Base-by-base conservation (phyloP, 1,284 basidiomycete genomes). In the Papiliotrema laurentii region DNA sequence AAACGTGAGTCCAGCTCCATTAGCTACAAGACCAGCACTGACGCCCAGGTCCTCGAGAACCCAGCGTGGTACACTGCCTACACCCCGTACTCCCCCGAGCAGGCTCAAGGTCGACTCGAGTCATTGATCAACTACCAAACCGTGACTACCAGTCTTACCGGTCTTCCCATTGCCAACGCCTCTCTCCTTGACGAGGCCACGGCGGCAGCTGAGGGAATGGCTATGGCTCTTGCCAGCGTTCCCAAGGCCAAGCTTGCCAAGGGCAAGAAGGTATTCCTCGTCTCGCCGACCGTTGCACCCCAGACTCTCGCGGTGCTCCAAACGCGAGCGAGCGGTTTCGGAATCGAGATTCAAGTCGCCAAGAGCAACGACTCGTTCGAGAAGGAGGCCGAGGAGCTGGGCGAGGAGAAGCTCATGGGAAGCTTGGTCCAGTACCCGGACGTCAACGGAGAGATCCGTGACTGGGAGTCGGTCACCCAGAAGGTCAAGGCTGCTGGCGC, bases 11-110 rank as follows among this genome's bases (percentile, higher is more conserved):
- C 13, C 2, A 14, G 21, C 4, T 37, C 16, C 7, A 14, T 25
- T 53, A 13, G 44, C 25, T 22, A 27, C 4, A 11, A 31, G 10
- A n/a, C 2, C 46, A 28, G 9, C 16, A 18, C 26, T 37, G 21
- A 21, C 22, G 9, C 26, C 14, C 55, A 92, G 89, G 77, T 94
- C 55, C 85, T 91, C 77, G 93, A 98, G 75, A 97, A 96, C 71
- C 94, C 93, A 22, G 89, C 86, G 10, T 98, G 94, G 94, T 97
- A 97, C 75, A 97, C 93, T 3, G 90, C 89, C 43, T 97, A 97
- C 73, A 97, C 92, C 2, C 93, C 94, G 1, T 80, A 77, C 59
- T 72, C 69, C 16, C 71, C 72, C 21, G 71, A 73, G 56, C 72
- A 73, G 58, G 70, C 71, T 28, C 73, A 74, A 60, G 71, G 90